Evolutionary conservation across 129 eudicot genomes (phyloP).

Genomic region (Heracleum sosnowskyi): DNA sequence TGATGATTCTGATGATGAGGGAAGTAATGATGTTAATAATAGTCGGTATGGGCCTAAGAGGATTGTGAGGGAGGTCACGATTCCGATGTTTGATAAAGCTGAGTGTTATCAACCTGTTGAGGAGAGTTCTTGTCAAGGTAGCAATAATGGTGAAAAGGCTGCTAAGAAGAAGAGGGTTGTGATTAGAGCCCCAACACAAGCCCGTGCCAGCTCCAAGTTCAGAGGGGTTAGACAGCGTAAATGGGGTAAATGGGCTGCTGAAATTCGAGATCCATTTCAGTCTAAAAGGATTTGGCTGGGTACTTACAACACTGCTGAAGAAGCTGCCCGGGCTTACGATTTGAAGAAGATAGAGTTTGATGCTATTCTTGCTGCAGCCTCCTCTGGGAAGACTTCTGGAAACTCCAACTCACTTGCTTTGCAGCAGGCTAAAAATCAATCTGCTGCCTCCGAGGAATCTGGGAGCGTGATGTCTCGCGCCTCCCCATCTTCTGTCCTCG

Average conservation of each 20-base stretch:
- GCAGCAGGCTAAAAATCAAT: conserved; percentile 12
- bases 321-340: conserved; percentile 61
- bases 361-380: conserved; percentile 16
- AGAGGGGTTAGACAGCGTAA: conserved; percentile 69
- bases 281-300: conserved; percentile 67
- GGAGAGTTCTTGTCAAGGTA: conserved; percentile 53
- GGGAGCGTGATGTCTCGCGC: conserved; percentile 36
- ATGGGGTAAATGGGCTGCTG: conserved; percentile 98
- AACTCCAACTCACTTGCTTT: conserved; percentile 10
- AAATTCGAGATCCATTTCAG: conserved; percentile 71
- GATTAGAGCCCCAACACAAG: conserved; percentile 17
- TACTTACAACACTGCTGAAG: conserved; percentile 61
- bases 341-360: conserved; percentile 52
- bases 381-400: conserved; percentile 14
- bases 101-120: neutral
- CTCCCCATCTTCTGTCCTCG: conserved; percentile 53
- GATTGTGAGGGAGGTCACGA: conserved; percentile 38
- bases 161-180: conserved; percentile 24
- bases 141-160: conserved; percentile 42
- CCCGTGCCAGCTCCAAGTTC: conserved; percentile 17
- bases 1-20: conserved; percentile 70
- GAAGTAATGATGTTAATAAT: neutral
- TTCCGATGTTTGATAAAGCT: conserved; percentile 21
- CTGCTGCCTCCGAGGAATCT: conserved; percentile 49
- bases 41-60: conserved; percentile 37